phyloP scores from a whole-genome alignment of 805 yeast species.

The Wickerhamomyces pijperi region DNA sequence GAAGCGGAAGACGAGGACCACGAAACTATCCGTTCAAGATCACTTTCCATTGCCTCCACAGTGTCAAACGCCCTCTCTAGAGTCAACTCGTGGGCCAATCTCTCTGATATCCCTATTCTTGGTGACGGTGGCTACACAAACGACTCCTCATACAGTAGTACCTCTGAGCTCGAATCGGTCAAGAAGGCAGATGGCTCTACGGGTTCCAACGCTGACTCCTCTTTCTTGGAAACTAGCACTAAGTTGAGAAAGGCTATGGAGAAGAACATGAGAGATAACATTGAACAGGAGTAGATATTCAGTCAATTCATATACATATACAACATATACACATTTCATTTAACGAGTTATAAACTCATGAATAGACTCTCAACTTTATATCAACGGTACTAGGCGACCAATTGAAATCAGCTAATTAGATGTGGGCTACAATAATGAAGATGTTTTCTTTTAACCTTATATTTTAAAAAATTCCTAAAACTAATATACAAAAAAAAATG shows the following conservation, averaged over 20 bases:
- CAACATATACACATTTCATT: too few relatives aligned
- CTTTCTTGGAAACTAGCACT: constrained; percentile 2
- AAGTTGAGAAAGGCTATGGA: constrained; percentile 8
- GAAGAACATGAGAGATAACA: too few relatives aligned
- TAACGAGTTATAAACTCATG: too few relatives aligned
- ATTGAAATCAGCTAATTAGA: too few relatives aligned
- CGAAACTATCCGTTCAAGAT: constrained; percentile 6
- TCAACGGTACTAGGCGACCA: too few relatives aligned
- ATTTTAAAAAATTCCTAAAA: too few relatives aligned
- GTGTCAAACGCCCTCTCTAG: constrained; percentile 50
- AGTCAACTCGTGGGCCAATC: constrained; percentile 48
- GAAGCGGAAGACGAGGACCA: constrained; percentile 7
- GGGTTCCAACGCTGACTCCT: not conserved
- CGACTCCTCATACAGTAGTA: not conserved
- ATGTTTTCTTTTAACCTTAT: too few relatives aligned
- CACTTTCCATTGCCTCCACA: constrained; percentile 22
- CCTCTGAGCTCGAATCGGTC: constrained; percentile 1
- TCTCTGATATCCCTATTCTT: constrained; percentile 55
- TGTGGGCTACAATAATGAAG: too few relatives aligned
- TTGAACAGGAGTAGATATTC: too few relatives aligned
- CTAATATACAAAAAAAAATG: too few relatives aligned
- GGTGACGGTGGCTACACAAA: constrained; percentile 15
- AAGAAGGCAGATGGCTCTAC: not conserved
- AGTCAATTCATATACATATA: too few relatives aligned
- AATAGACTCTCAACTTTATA: too few relatives aligned